phyloP scores from a whole-genome alignment of 2,329 filamentous ascomycete genomes.

The Arthrobotrys conoides region DNA sequence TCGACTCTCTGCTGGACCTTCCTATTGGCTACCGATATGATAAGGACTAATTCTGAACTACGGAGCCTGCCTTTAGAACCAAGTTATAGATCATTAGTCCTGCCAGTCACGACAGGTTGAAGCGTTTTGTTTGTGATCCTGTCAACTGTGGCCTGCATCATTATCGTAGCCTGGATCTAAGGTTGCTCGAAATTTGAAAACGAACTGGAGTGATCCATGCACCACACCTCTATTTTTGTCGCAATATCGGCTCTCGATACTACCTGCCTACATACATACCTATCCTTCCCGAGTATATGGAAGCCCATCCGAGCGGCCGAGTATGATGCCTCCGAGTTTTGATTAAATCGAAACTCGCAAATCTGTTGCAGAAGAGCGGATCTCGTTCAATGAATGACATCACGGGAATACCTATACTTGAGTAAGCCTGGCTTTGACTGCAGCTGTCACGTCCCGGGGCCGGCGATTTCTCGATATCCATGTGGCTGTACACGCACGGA shows the following conservation, averaged over 20 bases:
- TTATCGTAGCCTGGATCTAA: constrained; percentile 30
- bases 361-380: background rate
- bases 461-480: constrained; percentile 2
- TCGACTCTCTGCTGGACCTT: constrained; percentile 43
- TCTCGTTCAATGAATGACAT: constrained; percentile 21
- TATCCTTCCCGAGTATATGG: constrained; percentile 18
- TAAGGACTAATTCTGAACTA: constrained; percentile 40
- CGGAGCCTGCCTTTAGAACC: background rate
- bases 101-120: constrained; percentile 42
- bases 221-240: constrained; percentile 55
- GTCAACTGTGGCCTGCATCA: background rate
- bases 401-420: background rate
- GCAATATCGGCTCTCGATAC: constrained; percentile 41
- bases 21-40: constrained; percentile 52
- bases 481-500: constrained; percentile 20
- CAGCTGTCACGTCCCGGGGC: background rate
- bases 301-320: constrained; percentile 39
- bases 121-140: constrained; percentile 23
- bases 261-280: constrained; percentile 46
- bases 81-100: background rate
- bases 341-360: constrained; percentile 24
- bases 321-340: constrained; percentile 8
- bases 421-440: background rate
- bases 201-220: constrained; percentile 19
- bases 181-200: constrained; percentile 22